Base-by-base conservation (phyloP, 2,329 filamentous ascomycete genomes). In the Xylariaceae sp. region DNA sequence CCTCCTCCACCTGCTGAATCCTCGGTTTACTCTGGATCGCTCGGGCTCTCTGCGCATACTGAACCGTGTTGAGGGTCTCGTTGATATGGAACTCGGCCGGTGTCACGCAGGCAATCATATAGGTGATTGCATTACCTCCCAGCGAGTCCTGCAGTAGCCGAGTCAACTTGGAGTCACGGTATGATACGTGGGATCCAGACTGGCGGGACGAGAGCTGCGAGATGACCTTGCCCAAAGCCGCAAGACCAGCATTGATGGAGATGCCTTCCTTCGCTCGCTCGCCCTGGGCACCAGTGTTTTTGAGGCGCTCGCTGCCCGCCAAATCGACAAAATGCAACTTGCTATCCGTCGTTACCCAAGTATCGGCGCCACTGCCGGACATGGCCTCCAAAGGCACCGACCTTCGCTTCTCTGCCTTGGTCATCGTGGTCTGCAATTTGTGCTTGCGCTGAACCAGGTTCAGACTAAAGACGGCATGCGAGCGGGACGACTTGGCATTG, bases 91-190 rank as follows among this genome's bases (percentile, higher is more conserved):
- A 98, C 56, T 95, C 89, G 11, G 90, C 87, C 0, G 89, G 90
- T 1, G 90, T 98, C 19, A 98, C 89, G 61, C 92, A 98, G 7
- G 92, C 92, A 63, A 98, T 92, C 92, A 98, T 96, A 64, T 96
- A 98, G 1, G 92, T 98, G 55, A 95, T 94, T 22, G 92, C 92
- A 56, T 94, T 96, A 4, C 92, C 92, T 37, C 92, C 92, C 5
- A 98, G 71, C 0, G 92, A 98, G 60, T 98, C 92, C 66, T 98
- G 92, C 13, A 98, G 75, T 16, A 98, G 70, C 39, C 92, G 82
- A 9, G 92, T 98, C 48, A 98, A 77, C 57, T 88, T 89, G n/a
- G 92, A 96, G 63, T 98, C 92, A 44, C 92, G 86, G 58, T 98
- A 98, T 2, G 92, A 98, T 37, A 98, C 89, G 60, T 96, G 88